Conservation (phyloP, 2,329 filamentous ascomycete genomes). For the Zymoseptoria tritici region DNA sequence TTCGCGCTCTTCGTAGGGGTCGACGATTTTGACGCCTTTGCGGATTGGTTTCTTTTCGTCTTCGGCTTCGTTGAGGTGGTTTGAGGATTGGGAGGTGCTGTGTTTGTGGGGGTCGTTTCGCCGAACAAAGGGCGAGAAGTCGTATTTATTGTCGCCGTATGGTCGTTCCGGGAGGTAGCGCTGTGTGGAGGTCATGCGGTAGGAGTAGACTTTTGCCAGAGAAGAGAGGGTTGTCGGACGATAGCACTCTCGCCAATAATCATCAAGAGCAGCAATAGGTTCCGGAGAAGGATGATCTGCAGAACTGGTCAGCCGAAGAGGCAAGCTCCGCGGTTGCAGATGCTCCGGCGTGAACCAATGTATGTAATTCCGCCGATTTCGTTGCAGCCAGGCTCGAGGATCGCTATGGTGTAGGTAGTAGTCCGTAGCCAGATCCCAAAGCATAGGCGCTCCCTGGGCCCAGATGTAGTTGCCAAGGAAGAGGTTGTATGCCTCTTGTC, state of each 20-base stretch:
- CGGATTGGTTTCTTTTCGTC: constrained; percentile 55
- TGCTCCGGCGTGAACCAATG: constrained; percentile 76
- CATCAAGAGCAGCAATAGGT: constrained; percentile 61
- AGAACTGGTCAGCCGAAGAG: constrained; percentile 31
- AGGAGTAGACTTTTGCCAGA: constrained; percentile 85
- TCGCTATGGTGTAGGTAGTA: constrained; percentile 92
- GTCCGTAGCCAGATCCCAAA: constrained; percentile 92
- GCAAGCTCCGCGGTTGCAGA: constrained; percentile 57
- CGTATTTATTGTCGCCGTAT: constrained; percentile 61
- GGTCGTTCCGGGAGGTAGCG: constrained; percentile 72
- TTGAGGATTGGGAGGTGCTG: background rate
- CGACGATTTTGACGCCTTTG: constrained; percentile 64
- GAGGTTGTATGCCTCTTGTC: constrained; percentile 95
- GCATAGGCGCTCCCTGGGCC: constrained; percentile 77
- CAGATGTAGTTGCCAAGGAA: constrained; percentile 96
- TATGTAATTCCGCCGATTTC: constrained; percentile 64
- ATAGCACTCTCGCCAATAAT: constrained; percentile 98
- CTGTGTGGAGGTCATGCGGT: constrained; percentile 83
- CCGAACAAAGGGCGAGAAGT: constrained; percentile 81
- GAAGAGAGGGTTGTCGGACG: constrained; percentile 80
- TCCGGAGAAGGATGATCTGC: constrained; percentile 2
- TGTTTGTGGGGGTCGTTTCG: constrained; percentile 42
- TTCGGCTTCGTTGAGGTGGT: constrained; percentile 5
- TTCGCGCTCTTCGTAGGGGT: constrained; percentile 39
- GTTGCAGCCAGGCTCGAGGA: constrained; percentile 64